Evolutionary conservation across 2,329 filamentous ascomycete genomes (phyloP).

Genomic region (Exophiala alcalophila): DNA sequence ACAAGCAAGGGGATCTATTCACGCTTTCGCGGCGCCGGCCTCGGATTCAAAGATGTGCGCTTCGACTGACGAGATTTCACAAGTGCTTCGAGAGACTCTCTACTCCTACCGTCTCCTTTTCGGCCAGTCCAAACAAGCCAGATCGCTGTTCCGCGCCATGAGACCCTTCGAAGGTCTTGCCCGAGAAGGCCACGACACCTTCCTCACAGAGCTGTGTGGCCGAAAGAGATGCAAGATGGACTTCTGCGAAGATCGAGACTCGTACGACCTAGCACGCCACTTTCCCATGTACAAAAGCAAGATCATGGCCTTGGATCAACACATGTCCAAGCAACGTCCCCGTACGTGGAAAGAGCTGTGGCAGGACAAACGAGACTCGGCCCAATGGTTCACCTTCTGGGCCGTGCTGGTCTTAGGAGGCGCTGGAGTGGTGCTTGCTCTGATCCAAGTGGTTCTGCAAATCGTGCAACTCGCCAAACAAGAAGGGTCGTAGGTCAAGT

Average conservation of each 20-base stretch:
- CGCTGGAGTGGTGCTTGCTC: background rate
- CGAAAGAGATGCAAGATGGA: no score
- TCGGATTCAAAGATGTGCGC: no score
- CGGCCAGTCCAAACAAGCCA: no score
- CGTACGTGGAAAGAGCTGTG: constrained; percentile 1
- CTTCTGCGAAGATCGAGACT: background rate
- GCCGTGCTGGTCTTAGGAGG: background rate
- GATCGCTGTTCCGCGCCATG: no score
- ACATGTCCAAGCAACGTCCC: background rate
- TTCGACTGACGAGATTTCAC: no score
- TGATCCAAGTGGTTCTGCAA: background rate
- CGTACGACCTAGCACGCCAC: background rate
- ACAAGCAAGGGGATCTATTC: no score
- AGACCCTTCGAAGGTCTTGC: no score
- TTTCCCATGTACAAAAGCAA: background rate
- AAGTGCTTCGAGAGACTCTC: no score
- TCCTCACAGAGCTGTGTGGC: no score
- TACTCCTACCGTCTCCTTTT: no score
- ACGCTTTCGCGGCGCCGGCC: no score
- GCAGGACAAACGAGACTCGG: constrained; percentile 2
- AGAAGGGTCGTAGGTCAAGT: background rate
- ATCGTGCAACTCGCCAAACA: background rate
- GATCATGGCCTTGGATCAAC: background rate
- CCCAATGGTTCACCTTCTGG: constrained; percentile 2
- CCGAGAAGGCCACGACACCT: no score